phyloP scores from a whole-genome alignment of 2,329 filamentous ascomycete genomes.

The Xenoacremonium recifei region DNA sequence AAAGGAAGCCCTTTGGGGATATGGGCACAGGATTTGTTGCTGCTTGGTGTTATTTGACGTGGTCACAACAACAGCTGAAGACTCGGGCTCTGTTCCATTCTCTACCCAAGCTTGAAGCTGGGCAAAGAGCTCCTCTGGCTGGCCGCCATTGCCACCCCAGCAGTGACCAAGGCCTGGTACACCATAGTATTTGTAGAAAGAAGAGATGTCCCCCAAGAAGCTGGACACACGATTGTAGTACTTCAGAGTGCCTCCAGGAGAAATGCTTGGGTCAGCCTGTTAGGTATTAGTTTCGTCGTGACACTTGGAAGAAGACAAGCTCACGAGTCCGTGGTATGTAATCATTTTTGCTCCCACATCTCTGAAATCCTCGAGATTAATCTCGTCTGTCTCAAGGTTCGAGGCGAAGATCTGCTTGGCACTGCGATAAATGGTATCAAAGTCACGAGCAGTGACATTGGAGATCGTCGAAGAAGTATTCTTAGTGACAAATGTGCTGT shows the following conservation, averaged over 20 bases:
- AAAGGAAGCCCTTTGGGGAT: constrained; percentile 28
- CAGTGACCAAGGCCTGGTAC: constrained; percentile 35
- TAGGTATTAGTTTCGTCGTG: background rate
- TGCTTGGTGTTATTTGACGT: constrained; percentile 11
- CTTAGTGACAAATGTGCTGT: too few species aligned
- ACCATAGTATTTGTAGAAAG: constrained; percentile 33
- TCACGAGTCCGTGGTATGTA: constrained; percentile 13
- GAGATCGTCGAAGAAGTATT: too few species aligned
- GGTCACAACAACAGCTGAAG: constrained; percentile 5
- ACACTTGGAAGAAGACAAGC: background rate
- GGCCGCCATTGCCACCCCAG: constrained; percentile 16
- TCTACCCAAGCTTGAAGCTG: constrained; percentile 30
- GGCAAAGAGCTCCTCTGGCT: constrained; percentile 23
- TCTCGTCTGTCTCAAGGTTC: constrained; percentile 6
- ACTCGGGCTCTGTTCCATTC: constrained; percentile 25
- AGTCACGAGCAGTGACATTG: constrained; percentile 1
- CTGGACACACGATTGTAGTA: constrained; percentile 27
- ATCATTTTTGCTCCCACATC: constrained; percentile 13
- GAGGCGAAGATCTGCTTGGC: constrained; percentile 1
- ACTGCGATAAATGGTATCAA: constrained; percentile 1
- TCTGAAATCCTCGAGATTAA: constrained; percentile 9
- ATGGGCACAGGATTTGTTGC: constrained; percentile 38
- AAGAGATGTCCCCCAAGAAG: constrained; percentile 15
- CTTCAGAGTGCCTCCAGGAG: constrained; percentile 13
- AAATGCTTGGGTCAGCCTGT: constrained; percentile 19